Conservation (phyloP, 805 yeast species). For the Danielia oregonensis region DNA sequence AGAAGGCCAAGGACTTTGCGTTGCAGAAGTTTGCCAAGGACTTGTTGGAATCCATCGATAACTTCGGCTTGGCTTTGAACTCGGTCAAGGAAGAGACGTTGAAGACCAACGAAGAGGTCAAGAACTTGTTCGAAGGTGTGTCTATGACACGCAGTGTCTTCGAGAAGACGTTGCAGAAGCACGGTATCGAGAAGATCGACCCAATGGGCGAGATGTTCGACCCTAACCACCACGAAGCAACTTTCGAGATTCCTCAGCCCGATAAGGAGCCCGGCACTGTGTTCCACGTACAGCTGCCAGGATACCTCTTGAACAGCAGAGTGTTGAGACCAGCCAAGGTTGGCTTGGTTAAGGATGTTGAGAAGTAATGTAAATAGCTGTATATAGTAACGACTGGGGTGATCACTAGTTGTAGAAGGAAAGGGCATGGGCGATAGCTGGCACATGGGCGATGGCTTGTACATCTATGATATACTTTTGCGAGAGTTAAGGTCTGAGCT, state of each 20-base stretch:
- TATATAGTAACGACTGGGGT: conserved; percentile 1
- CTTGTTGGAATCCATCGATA: conserved; percentile 83
- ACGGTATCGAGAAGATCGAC: conserved; percentile 77
- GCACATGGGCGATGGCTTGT: too few species aligned
- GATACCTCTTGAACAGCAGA: conserved; percentile 80
- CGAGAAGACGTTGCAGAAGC: conserved; percentile 74
- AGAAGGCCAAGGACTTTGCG: conserved; percentile 86
- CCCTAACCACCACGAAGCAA: conserved; percentile 90
- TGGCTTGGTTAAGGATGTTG: conserved; percentile 71
- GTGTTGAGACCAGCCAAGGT: conserved; percentile 95
- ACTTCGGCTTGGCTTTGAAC: conserved; percentile 79
- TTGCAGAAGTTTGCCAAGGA: conserved; percentile 90
- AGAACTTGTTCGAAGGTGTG: conserved; percentile 81
- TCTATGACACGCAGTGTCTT: conserved; percentile 84
- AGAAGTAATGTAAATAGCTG: conserved; percentile 10
- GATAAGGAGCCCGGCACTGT: conserved; percentile 90
- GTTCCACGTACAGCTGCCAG: conserved; percentile 88
- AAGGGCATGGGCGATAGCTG: too few species aligned
- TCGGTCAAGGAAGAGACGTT: conserved; percentile 65
- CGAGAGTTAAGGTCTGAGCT: too few species aligned
- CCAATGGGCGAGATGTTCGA: conserved; percentile 85
- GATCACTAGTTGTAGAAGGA: too few species aligned
- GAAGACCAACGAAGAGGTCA: conserved; percentile 42
- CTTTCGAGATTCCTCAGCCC: conserved; percentile 82
- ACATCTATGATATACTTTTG: too few species aligned